phyloP scores from a whole-genome alignment of 345 rosid genomes.

The rapeseed (Brassica napus) region DNA sequence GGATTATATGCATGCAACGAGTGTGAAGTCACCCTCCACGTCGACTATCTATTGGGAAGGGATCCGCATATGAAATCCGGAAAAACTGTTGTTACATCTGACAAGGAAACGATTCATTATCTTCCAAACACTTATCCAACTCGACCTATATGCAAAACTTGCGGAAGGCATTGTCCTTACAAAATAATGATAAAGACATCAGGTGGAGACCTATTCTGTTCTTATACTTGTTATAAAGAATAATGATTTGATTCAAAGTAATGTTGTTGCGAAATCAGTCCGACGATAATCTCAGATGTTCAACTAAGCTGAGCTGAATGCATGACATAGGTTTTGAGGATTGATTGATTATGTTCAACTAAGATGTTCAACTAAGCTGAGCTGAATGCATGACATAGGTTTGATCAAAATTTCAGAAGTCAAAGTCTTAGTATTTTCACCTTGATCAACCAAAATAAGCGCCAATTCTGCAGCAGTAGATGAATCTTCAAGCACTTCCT shows the following conservation, averaged over 20 bases:
- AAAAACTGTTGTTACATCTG: not conserved
- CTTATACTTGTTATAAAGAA: not conserved
- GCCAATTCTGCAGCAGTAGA: no score
- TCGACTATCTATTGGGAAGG: not conserved
- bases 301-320: no score
- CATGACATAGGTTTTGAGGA: no score
- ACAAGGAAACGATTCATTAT: not conserved
- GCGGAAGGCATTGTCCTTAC: not conserved
- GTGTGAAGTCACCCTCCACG: not conserved
- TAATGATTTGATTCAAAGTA: not conserved
- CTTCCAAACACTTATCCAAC: not conserved
- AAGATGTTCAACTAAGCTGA: no score
- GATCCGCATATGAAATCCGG: not conserved
- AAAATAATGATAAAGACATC: not conserved
- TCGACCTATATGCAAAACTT: conserved; percentile 13
- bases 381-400: no score
- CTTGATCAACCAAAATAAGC: no score
- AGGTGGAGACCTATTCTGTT: not conserved
- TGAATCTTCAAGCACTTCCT: no score
- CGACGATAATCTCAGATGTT: not conserved
- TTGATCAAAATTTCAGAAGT: no score
- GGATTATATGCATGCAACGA: not conserved
- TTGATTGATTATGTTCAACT: no score
- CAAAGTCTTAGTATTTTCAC: no score
- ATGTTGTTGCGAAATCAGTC: not conserved